Base-by-base conservation (phyloP, 495 filamentous ascomycete genomes). In the Penicillium daleae region DNA sequence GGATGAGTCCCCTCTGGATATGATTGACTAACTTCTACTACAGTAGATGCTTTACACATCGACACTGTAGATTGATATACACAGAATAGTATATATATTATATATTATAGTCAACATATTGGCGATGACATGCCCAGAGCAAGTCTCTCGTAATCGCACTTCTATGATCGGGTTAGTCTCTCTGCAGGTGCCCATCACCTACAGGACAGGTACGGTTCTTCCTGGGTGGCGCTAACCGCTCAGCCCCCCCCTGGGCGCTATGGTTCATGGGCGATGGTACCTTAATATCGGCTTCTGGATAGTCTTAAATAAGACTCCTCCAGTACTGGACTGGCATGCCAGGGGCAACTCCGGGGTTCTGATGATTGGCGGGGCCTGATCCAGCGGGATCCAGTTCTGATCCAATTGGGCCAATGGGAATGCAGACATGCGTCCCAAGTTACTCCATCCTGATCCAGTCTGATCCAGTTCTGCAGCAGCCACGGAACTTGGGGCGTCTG, bases 391-490 rank as follows among this genome's bases (percentile, higher is more conserved):
- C 40, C 40, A 44, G 40, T 44, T n/a, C 15, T 44, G 8, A 44
- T 46, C 21, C 42, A 42, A 24, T 24, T 21, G 0, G 13, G 4
- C 42, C 42, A 46, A 21, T 46, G 1, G 9, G 19, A 10, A 19
- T 22, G 19, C 3, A 5, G 19, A 9, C 21, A 21, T 44, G 1
- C 7, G 7, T 15, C 22, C 24, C 8, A 3, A 0, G 10, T 24
- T 50, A 4, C 46, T 50, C 46, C 44, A 48, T 21, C 15, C 26
- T 26, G n/a, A 24, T 26, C 22, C 24, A 50, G 46, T 50, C 40
- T 64, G 64, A 65, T 65, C 65, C 68, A 71, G 60, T 65, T 63
- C 62, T 68, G 65, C 62, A 67, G 67, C 65, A 70, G 62, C 62
- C 68, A 66, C 60, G 68, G 68, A 68, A 70, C 62, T 54, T 53